These are phyloP conservation scores for Penicillium sp. DNA, from an alignment of 2,329 filamentous ascomycete species.

Conservation along the genomic window DNA sequence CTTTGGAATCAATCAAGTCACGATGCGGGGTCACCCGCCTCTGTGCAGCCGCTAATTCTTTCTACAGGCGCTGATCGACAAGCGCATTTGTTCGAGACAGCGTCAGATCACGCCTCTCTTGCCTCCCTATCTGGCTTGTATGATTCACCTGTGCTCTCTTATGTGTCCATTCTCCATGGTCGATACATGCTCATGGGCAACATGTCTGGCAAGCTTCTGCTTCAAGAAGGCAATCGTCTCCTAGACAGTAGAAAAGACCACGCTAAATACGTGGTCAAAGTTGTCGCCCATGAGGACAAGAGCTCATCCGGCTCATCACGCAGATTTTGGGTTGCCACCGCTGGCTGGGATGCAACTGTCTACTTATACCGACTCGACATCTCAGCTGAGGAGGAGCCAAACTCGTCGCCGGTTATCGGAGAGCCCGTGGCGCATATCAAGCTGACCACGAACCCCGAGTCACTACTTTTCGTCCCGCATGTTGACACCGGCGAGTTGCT, in stretches of 20 bases:
- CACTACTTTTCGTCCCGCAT: slow-evolving; percentile 54
- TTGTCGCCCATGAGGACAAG: slow-evolving; percentile 42
- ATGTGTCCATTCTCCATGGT: slow-evolving; percentile 42
- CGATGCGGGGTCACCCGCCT: slow-evolving; percentile 2
- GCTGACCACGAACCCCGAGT: slow-evolving; percentile 57
- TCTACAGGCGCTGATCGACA: slow-evolving; percentile 50
- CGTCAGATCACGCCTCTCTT: slow-evolving; percentile 17
- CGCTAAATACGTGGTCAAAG: slow-evolving; percentile 58
- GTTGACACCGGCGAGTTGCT: slow-evolving; percentile 49
- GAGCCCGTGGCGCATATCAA: slow-evolving; percentile 30
- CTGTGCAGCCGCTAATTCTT: slow-evolving; percentile 34
- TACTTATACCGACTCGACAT: slow-evolving; percentile 48
- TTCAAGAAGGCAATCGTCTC: slow-evolving; percentile 47
- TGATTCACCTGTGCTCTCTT: slow-evolving; percentile 54
- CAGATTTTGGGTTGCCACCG: slow-evolving; percentile 52
- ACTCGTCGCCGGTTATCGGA: slow-evolving; percentile 20
- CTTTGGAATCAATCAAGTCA: slow-evolving; percentile 27
- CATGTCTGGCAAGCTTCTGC: slow-evolving; percentile 59
- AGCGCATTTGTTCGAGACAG: slow-evolving; percentile 46
- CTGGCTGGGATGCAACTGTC: slow-evolving; percentile 62
- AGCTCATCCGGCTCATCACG: slow-evolving; percentile 11
- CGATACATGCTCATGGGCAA: slow-evolving; percentile 52
- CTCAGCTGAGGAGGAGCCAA: slow-evolving; percentile 4
- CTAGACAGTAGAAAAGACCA: slow-evolving; percentile 57
- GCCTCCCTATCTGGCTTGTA: slow-evolving; percentile 30